These are phyloP conservation scores for Coemansia erecta DNA, from an alignment of 192 early-diverging fungal genomes.

Conservation along the genomic window DNA sequence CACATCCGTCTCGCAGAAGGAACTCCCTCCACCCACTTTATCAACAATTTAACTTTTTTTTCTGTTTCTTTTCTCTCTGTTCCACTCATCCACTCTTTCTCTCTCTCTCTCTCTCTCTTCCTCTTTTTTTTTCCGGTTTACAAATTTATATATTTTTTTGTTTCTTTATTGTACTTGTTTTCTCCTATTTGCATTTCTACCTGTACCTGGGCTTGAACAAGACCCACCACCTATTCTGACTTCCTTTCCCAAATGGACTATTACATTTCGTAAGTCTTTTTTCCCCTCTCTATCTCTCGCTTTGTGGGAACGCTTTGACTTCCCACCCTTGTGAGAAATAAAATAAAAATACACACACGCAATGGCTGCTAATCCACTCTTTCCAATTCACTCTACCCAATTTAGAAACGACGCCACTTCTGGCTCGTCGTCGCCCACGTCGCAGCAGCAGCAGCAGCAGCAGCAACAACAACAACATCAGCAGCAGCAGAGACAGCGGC, in stretches of 20 bases:
- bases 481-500: not conserved
- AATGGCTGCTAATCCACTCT: not conserved
- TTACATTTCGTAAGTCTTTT: slow-evolving; percentile 1
- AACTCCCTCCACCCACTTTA: not conserved
- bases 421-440: not conserved
- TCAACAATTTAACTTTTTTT: slow-evolving; percentile 1
- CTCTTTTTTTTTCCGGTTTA: slow-evolving; percentile 2
- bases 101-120: slow-evolving; percentile 10
- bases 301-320: too few species aligned
- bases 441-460: slow-evolving; percentile 2
- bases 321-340: too few species aligned
- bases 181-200: not conserved
- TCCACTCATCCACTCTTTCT: too few species aligned
- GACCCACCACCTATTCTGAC: too few species aligned
- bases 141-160: slow-evolving; percentile 5
- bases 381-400: not conserved
- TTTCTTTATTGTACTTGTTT: not conserved
- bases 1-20: too few species aligned
- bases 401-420: slow-evolving; percentile 1
- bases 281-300: not conserved
- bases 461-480: slow-evolving; percentile 2
- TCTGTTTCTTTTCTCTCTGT: slow-evolving; percentile 1
- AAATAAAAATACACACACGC: too few species aligned
- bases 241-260: slow-evolving; percentile 3
- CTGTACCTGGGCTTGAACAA: too few species aligned